Evolutionary conservation across 352 stramenopile genomes (phyloP).

Genomic region (Pythium scleroteichum): DNA sequence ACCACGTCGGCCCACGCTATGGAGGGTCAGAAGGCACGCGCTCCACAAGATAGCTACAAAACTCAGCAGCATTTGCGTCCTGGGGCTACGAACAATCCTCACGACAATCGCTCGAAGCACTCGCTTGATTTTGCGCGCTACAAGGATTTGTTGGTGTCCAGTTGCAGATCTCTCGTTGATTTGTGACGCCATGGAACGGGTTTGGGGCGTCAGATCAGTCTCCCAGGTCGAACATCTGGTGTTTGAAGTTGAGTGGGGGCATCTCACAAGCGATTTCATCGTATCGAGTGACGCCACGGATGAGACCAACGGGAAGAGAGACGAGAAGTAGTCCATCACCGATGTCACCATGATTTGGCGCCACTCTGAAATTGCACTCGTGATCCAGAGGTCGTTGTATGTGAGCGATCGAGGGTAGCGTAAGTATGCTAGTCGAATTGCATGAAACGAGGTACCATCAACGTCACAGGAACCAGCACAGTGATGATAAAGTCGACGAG

Average conservation of each 20-base stretch:
- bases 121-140: no score
- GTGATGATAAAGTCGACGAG: conserved; percentile 8
- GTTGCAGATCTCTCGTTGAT: no score
- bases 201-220: no score
- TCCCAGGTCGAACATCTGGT: no score
- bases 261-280: conserved; percentile 4
- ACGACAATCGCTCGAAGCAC: no score
- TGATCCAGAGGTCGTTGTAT: conserved; percentile 12
- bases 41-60: no score
- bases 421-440: not conserved
- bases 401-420: not conserved
- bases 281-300: not conserved
- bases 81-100: no score
- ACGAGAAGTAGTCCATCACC: conserved; percentile 6
- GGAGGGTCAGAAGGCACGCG: no score
- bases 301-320: not conserved
- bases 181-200: no score
- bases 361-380: not conserved
- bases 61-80: no score
- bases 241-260: not conserved
- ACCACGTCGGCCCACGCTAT: no score
- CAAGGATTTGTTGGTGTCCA: no score
- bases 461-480: not conserved
- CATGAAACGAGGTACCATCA: not conserved
- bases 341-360: conserved; percentile 2